Evolutionary conservation across 768 basidiomycete genomes (phyloP), one percentile per base, ranked within the genome.

Genomic region (Trichaptum fuscoviolaceum): DNA sequence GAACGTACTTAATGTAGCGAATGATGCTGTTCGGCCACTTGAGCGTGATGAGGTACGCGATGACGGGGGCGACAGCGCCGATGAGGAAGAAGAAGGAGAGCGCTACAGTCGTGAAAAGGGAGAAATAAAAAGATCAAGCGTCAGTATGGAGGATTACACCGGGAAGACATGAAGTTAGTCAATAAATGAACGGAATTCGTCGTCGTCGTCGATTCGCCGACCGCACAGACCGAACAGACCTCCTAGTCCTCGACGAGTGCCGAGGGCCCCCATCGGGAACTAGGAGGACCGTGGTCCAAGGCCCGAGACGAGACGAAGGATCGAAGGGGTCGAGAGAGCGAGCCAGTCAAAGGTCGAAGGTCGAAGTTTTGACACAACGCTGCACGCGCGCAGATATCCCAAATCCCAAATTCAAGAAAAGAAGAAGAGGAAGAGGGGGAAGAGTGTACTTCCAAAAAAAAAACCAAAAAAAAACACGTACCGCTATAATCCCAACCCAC

Each of bases 41-140:
- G 71, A 80, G 76, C 63, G 81, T 77, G 66, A 88, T 70, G 67
- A 86, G 67, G 72, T 83, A 92, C 52, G 83, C 80, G 61, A 84
- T 64, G 65, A 83, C 34, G 0, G 92, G 92, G 63, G 84, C 81
- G 63, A 87, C 10, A 62, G 87, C 83, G 20, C 93, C 93, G 65
- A 90, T 72, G 66, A 92, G 83, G 89, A 95, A 95, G 79, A 91
- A 93, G 74, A 86, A 83, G 72, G n/a, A 93, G 81, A 10, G 76
- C 5, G 24, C 75, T 73, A 65, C 66, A 63, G 59, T 52, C 42
- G 35, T 57, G 4, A 8, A 58, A 20, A 52, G 42, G 2, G 2
- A 75, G 75, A 76, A 77, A 57, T 77, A 75, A 66, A 76, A 67
- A 34, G 70, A 36, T n/a, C n/a, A n/a, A n/a, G n/a, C n/a, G n/a